Conservation (phyloP, 2,329 filamentous ascomycete genomes). For the Penicillium sp. region DNA sequence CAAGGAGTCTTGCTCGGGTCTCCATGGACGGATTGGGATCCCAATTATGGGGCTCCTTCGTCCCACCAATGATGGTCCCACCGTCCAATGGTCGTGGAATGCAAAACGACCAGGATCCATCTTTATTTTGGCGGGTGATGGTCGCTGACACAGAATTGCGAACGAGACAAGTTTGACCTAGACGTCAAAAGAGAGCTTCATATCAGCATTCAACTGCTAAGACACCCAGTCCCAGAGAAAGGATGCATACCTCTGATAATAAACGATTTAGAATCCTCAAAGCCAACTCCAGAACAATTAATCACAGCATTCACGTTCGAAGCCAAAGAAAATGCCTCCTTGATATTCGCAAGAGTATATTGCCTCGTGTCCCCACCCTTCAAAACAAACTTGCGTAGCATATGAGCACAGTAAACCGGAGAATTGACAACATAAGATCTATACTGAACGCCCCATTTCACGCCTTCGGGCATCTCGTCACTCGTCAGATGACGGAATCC, state of each 20-base stretch:
- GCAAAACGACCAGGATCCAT: slow-evolving; percentile 64
- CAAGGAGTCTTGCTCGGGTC: slow-evolving; percentile 51
- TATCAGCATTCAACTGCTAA: background rate
- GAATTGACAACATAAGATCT: slow-evolving; percentile 45
- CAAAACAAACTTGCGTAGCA: slow-evolving; percentile 43
- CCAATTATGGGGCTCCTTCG: slow-evolving; percentile 63
- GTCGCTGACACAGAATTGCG: slow-evolving; percentile 46
- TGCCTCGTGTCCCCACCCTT: slow-evolving; percentile 36
- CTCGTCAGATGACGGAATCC: slow-evolving; percentile 33
- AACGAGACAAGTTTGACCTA: slow-evolving; percentile 51
- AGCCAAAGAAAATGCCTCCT: slow-evolving; percentile 42
- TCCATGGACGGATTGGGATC: slow-evolving; percentile 50
- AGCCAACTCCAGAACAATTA: slow-evolving; percentile 48
- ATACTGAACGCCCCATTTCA: slow-evolving; percentile 46
- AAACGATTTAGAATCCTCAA: slow-evolving; percentile 44
- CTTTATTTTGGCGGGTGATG: slow-evolving; percentile 62
- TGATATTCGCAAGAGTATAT: slow-evolving; percentile 29
- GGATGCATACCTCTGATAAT: slow-evolving; percentile 42
- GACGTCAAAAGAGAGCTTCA: background rate
- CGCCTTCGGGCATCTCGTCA: slow-evolving; percentile 33
- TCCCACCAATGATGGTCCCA: slow-evolving; percentile 67
- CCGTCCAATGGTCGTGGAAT: slow-evolving; percentile 63
- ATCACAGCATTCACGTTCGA: slow-evolving; percentile 40
- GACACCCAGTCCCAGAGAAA: background rate
- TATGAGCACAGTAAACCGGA: slow-evolving; percentile 43